Evolutionary conservation across 306 rosid genomes (phyloP).

Genomic region (Luffa acutangula): DNA sequence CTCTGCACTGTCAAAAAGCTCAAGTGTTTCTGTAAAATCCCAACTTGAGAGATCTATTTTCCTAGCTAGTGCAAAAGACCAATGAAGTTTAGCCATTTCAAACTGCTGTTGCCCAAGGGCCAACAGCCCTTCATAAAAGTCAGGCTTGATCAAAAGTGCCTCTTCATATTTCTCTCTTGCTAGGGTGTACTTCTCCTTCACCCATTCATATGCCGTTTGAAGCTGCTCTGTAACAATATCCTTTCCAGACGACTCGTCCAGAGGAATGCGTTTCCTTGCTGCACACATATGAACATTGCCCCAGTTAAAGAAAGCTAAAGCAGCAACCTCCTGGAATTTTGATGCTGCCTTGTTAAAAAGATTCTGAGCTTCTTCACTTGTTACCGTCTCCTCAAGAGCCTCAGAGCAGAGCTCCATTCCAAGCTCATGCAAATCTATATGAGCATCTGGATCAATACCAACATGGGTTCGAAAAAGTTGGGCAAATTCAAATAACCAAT

Average conservation of each 20-base stretch:
- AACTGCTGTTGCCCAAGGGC: slow-evolving; percentile 93
- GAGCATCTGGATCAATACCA: slow-evolving; percentile 96
- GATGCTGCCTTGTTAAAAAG: slow-evolving; percentile 89
- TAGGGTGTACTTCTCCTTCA: slow-evolving; percentile 77
- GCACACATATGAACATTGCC: slow-evolving; percentile 98
- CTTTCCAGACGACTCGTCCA: slow-evolving; percentile 75
- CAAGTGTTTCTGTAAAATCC: slow-evolving; percentile 66
- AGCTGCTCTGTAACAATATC: slow-evolving; percentile 66
- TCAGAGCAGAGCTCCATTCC: slow-evolving; percentile 99
- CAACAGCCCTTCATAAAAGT: slow-evolving; percentile 86
- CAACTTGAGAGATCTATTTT: slow-evolving; percentile 66
- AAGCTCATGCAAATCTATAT: slow-evolving; percentile 88
- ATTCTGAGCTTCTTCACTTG: slow-evolving; percentile 89
- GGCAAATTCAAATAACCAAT: slow-evolving; percentile 96
- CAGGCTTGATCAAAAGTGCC: slow-evolving; percentile 80
- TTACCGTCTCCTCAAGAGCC: slow-evolving; percentile 93
- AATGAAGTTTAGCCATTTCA: slow-evolving; percentile 96
- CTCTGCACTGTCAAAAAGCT: slow-evolving; percentile 73
- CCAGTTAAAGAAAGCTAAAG: slow-evolving; percentile 94
- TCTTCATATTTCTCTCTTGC: slow-evolving; percentile 87
- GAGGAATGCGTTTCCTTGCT: slow-evolving; percentile 84
- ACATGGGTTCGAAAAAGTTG: slow-evolving; percentile 93
- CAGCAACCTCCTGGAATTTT: slow-evolving; percentile 98
- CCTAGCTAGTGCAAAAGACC: slow-evolving; percentile 92
- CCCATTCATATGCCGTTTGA: slow-evolving; percentile 95